Conservation (phyloP, 2,329 filamentous ascomycete genomes). For the Setomelanomma holmii region DNA sequence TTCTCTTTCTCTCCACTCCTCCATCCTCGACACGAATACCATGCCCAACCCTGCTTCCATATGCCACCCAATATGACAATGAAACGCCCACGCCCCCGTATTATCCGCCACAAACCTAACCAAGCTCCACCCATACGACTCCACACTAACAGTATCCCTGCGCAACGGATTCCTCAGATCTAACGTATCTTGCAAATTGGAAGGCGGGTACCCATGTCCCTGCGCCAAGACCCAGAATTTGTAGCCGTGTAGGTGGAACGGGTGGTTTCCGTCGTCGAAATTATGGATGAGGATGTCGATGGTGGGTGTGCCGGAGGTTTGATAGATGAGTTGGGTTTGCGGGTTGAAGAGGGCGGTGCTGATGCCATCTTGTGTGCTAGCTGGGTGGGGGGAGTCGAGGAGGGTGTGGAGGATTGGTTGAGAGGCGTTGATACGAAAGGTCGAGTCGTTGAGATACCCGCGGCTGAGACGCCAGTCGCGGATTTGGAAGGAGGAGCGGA, state of each 20-base stretch:
- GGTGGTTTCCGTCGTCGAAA: conserved; percentile 50
- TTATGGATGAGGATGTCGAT: conserved; percentile 49
- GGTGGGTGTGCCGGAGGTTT: conserved; percentile 44
- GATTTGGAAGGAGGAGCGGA: conserved; percentile 67
- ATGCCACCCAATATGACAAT: conserved; percentile 77
- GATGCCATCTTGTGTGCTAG: conserved; percentile 25
- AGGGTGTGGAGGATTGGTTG: conserved; percentile 61
- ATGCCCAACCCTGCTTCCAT: conserved; percentile 54
- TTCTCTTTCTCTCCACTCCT: conserved; percentile 55
- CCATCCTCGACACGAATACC: conserved; percentile 62
- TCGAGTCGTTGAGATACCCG: conserved; percentile 65
- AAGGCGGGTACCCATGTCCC: conserved; percentile 31
- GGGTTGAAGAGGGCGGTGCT: conserved; percentile 18
- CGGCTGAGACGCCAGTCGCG: conserved; percentile 64
- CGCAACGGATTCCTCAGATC: conserved; percentile 57
- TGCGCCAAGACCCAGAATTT: conserved; percentile 69
- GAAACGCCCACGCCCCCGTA: conserved; percentile 67
- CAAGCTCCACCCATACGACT: conserved; percentile 71
- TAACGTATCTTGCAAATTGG: conserved; percentile 22
- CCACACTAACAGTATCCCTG: conserved; percentile 72
- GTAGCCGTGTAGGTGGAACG: conserved; percentile 63
- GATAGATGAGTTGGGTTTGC: conserved; percentile 43
- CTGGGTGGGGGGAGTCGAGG: conserved; percentile 48
- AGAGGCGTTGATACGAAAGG: conserved; percentile 58
- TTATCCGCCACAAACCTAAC: conserved; percentile 68